A percentile compares a stretch with the other conserved stretches of the same genome.
Conservation (phyloP, 345 rosid species). For the Atalantia buxifolia region DNA sequence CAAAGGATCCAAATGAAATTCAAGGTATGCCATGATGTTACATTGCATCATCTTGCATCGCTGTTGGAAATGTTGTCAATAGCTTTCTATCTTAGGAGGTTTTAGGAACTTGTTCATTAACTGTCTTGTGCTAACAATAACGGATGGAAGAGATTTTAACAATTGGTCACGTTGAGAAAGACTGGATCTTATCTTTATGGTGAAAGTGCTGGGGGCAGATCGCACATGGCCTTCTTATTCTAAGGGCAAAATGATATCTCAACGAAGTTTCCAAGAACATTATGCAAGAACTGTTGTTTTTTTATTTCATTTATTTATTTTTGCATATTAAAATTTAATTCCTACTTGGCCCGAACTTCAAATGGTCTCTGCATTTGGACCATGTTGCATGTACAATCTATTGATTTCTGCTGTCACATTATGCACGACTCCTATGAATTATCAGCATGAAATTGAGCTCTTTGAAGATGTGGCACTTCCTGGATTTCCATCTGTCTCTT, state of each 20-base stretch:
- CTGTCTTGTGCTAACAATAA: not conserved
- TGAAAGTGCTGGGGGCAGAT: not conserved
- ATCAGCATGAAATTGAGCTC: slow-evolving; percentile 83
- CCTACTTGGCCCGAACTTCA: not conserved
- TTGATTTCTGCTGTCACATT: not conserved
- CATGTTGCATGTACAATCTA: not conserved
- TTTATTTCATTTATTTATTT: too few species aligned
- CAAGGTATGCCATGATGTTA: slow-evolving; percentile 47
- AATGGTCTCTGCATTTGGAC: not conserved
- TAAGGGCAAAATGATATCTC: not conserved
- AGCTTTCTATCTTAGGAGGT: not conserved
- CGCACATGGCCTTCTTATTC: not conserved
- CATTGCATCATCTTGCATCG: not conserved
- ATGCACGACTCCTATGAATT: not conserved
- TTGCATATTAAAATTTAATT: not conserved
- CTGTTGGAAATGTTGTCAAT: not conserved
- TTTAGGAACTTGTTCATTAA: not conserved
- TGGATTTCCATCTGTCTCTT: slow-evolving; percentile 56
- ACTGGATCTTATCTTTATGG: not conserved
- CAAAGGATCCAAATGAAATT: slow-evolving; percentile 88
- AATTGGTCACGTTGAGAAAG: not conserved
- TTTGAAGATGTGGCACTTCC: slow-evolving; percentile 70
- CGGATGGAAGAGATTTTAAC: not conserved
- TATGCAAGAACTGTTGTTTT: not conserved
- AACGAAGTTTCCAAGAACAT: not conserved